Percentiles rank a stretch among this genome's conserved stretches.
These are phyloP conservation scores for Laburnicola sp. DNA, from an alignment of 2,329 filamentous ascomycete genomes.

Conservation along the genomic window DNA sequence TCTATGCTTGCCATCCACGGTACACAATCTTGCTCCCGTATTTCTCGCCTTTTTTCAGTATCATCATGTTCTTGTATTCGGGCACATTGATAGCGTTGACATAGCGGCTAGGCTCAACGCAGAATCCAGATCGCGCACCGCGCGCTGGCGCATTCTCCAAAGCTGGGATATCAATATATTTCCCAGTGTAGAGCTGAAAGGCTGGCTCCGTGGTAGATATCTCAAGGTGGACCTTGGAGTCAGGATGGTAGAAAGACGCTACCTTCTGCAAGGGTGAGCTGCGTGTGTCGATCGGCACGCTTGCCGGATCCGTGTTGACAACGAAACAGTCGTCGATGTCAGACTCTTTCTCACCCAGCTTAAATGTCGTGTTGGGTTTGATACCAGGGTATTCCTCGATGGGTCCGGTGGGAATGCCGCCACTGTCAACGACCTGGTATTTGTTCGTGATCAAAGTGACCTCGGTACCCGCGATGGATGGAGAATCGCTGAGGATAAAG, in stretches of 20 bases:
- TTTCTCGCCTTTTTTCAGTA: slow-evolving; percentile 80
- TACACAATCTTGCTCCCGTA: slow-evolving; percentile 85
- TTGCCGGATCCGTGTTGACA: slow-evolving; percentile 64
- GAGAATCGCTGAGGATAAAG: slow-evolving; percentile 66
- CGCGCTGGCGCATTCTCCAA: slow-evolving; percentile 63
- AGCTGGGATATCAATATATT: slow-evolving; percentile 75
- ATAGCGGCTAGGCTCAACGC: slow-evolving; percentile 87
- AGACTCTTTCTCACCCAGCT: slow-evolving; percentile 69
- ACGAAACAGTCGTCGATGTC: slow-evolving; percentile 92
- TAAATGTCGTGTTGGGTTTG: slow-evolving; percentile 68
- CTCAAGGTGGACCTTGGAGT: slow-evolving; percentile 77
- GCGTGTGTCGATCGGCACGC: slow-evolving; percentile 57
- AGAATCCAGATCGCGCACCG: slow-evolving; percentile 74
- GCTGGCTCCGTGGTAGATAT: slow-evolving; percentile 90
- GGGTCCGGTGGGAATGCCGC: slow-evolving; percentile 72
- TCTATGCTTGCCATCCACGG: slow-evolving; percentile 70
- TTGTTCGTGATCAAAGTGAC: slow-evolving; percentile 61
- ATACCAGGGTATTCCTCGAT: slow-evolving; percentile 68
- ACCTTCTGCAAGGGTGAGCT: slow-evolving; percentile 65
- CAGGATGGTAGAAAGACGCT: slow-evolving; percentile 72
- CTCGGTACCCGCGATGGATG: slow-evolving; percentile 65
- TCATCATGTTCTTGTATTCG: slow-evolving; percentile 75
- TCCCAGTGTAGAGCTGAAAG: slow-evolving; percentile 96
- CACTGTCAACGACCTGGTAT: slow-evolving; percentile 74
- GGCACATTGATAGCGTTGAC: slow-evolving; percentile 85